Evolutionary conservation across 2,329 filamentous ascomycete species (phyloP), one percentile per base, ranked within the genome.

Genomic region (Albifimbria verrucaria): DNA sequence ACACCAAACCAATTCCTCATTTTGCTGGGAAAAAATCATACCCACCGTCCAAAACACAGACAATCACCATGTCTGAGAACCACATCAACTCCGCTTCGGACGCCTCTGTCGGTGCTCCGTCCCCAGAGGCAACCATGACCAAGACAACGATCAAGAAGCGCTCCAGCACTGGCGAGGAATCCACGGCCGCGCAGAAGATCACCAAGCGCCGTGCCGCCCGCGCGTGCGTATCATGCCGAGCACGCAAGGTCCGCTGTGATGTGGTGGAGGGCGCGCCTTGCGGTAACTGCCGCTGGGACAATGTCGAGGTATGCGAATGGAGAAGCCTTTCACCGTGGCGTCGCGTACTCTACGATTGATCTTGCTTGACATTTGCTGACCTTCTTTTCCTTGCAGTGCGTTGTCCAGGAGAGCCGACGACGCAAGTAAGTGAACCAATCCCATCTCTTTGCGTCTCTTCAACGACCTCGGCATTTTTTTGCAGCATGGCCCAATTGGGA

Each of bases 171-270:
- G 61, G 56, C 17, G 61, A 57, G 52, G 65, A 65, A 25, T 61
- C 62, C 7, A 67, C 65, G 20, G 63, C 63, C 12, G 64, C 71
- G 11, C 67, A 72, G 55, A 85, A 84, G 66, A 65, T 78, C 57
- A 82, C 74, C 50, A 97, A 96, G 74, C 82, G 92, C 65, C 83
- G 92, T 66, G 92, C 92, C n/a, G 91, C 92, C 10, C 89, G 93
- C 62, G 92, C 92, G 18, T 97, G 92, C 69, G 90, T 91, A 57
- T 91, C 88, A 62, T 96, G 92, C 72, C 83, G 92, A 63, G 86
- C 89, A 53, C 86, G 92, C 66, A 97, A 97, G 70, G 92, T 97
- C 42, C 85, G 92, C 53, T 97, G 92, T 76, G 92, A 97, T 75
- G 92, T 96, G 52, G 91, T 94, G 54, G 91, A 96, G 70, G 88